Base-by-base conservation (phyloP, 768 basidiomycete genomes). In the Daedalea quercina region DNA sequence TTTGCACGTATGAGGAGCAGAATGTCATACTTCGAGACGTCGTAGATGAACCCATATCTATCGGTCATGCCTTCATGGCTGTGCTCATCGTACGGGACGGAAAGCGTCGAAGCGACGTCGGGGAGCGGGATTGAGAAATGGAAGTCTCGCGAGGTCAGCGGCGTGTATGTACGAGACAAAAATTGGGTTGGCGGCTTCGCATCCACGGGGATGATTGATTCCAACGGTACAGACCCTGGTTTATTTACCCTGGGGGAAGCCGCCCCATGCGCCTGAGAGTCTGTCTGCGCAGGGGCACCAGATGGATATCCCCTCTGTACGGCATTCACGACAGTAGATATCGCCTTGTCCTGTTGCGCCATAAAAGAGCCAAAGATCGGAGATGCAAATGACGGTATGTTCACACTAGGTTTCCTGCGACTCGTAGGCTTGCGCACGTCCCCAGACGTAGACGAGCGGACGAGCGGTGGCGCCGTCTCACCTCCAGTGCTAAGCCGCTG, bases 31-130 rank as follows among this genome's bases (percentile, higher is more conserved):
- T 82, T 77, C 2, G 84, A 81, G 1, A 92, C 78, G 58, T 93
- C 90, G 54, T 94, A 94, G 67, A 94, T 85, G 71, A 94, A 94
- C 0, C 93, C 93, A 61, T 85, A 94, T 4, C 90, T 82, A 56
- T 94, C 93, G 19, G 90, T 91, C 52, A 93, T 70, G 2, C 80
- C 80, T 45, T 79, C 73, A 47, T 78, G 75, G 52, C 69, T 75
- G 57, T 76, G 73, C 33, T 80, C 78, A 43, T 76, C 74, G 19
- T 73, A 73, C 47, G 79, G 74, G 19, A 76, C 68, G 17, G 69
- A 75, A 58, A 78, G 80, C 37, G 76, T 73, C 44, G 81, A 79
- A 0, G 82, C 80, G 7, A 80, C 73, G 54, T 79, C 76, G 0
- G 76, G 81, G 9, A 79, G 69, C 2, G 84, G 81, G 34, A 88